Evolutionary conservation across 345 rosid genomes (phyloP).

Genomic region (Tarenaya hassleriana): DNA sequence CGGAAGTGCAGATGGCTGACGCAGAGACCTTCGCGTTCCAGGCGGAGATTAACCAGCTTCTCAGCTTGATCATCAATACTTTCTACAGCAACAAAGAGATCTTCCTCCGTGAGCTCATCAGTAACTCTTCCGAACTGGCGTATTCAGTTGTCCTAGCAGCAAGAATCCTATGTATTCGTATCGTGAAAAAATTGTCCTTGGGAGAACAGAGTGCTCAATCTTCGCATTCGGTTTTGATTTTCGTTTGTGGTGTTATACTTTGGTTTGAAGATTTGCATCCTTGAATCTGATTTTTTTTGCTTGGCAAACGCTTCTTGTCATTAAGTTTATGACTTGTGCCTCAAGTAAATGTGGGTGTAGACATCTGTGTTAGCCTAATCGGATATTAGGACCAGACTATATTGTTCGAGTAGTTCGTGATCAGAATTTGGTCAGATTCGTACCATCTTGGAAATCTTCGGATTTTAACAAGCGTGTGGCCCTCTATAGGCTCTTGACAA

Average conservation of each 20-base stretch:
- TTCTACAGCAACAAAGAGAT: too few relatives aligned
- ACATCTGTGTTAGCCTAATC: too few relatives aligned
- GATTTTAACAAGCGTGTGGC: neutral
- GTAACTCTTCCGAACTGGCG: slow-evolving; percentile 61
- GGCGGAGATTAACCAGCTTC: too few relatives aligned
- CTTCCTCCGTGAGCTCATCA: slow-evolving; percentile 32
- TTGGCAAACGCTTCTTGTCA: neutral
- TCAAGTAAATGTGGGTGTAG: slow-evolving; percentile 8
- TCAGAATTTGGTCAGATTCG: neutral
- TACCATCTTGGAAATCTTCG: neutral
- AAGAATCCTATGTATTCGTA: slow-evolving; percentile 88
- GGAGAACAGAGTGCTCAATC: slow-evolving; percentile 51
- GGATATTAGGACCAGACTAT: too few relatives aligned
- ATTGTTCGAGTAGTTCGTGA: neutral
- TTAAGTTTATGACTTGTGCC: neutral
- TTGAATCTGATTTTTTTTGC: neutral
- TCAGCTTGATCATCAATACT: too few relatives aligned
- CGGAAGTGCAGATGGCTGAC: slow-evolving; percentile 68
- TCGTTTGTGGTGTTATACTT: neutral
- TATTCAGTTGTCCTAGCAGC: slow-evolving; percentile 73
- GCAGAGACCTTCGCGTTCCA: slow-evolving; percentile 91
- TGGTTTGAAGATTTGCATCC: neutral
- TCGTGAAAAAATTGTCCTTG: slow-evolving; percentile 71
- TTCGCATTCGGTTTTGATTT: slow-evolving; percentile 15
- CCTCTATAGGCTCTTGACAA: slow-evolving; percentile 71